Evolutionary conservation across 1,284 basidiomycete genomes (phyloP).

Genomic region (Leccinum colubrinum): DNA sequence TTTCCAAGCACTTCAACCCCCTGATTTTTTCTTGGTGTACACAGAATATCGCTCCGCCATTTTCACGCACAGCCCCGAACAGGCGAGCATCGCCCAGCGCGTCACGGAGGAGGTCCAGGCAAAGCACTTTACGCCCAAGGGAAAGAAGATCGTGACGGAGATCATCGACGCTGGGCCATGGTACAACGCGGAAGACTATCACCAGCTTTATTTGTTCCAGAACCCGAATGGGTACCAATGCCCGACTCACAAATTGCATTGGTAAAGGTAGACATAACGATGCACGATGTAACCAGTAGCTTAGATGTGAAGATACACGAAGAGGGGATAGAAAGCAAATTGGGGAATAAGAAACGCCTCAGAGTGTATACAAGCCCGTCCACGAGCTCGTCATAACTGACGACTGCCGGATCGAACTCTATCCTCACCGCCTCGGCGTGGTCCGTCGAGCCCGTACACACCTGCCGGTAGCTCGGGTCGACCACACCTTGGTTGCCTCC

Average conservation of each 20-base stretch:
- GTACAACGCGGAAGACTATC: constrained; percentile 86
- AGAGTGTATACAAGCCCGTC: constrained; percentile 43
- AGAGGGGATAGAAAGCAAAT: not conserved
- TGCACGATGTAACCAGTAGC: not conserved
- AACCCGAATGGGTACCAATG: constrained; percentile 60
- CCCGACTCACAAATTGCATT: constrained; percentile 50
- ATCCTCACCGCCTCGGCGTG: constrained; percentile 91
- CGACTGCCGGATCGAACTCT: constrained; percentile 78
- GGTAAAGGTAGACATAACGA: constrained; percentile 32
- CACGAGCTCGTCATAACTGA: constrained; percentile 82
- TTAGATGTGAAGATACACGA: not conserved
- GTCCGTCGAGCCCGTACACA: constrained; percentile 80
- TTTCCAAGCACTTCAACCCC: not conserved
- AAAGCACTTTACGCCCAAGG: constrained; percentile 77
- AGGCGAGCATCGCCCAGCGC: constrained; percentile 70
- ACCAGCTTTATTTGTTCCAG: constrained; percentile 82
- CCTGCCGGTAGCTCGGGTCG: constrained; percentile 70
- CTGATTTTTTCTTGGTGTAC: constrained; percentile 1
- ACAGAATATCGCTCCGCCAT: constrained; percentile 93
- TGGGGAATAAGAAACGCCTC: constrained; percentile 35
- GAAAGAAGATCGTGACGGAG: constrained; percentile 76
- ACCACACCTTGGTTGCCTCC: constrained; percentile 61
- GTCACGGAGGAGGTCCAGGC: constrained; percentile 87
- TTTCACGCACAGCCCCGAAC: constrained; percentile 79
- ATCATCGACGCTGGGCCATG: constrained; percentile 67